Conservation (phyloP, 2,329 filamentous ascomycete genomes). For the Curvularia lunata region DNA sequence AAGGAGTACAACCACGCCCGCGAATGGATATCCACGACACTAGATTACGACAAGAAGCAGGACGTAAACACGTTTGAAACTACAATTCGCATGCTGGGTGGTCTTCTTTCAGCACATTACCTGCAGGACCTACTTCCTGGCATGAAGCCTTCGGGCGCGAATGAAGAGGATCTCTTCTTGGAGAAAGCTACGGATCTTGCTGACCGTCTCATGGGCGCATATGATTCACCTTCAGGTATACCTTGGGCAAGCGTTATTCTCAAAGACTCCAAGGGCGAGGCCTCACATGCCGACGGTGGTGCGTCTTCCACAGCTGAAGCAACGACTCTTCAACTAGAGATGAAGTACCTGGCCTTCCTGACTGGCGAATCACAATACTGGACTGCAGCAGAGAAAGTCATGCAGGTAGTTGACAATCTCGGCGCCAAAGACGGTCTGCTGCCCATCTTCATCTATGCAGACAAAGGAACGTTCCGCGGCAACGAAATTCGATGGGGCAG, state of each 20-base stretch:
- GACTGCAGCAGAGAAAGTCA: slow-evolving; percentile 89
- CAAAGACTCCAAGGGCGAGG: slow-evolving; percentile 74
- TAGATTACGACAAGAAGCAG: slow-evolving; percentile 90
- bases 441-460: slow-evolving; percentile 87
- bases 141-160: slow-evolving; percentile 74
- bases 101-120: slow-evolving; percentile 91
- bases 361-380: slow-evolving; percentile 93
- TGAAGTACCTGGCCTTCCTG: slow-evolving; percentile 94
- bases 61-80: slow-evolving; percentile 98
- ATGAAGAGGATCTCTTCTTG: slow-evolving; percentile 89
- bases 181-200: slow-evolving; percentile 95
- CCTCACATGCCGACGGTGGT: slow-evolving; percentile 82
- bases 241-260: slow-evolving; percentile 92
- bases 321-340: slow-evolving; percentile 89
- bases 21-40: slow-evolving; percentile 81
- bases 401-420: slow-evolving; percentile 87
- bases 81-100: slow-evolving; percentile 95
- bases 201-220: slow-evolving; percentile 84
- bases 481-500: slow-evolving; percentile 90
- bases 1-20: slow-evolving; percentile 81
- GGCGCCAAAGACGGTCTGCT: slow-evolving; percentile 79
- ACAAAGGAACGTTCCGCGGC: slow-evolving; percentile 78
- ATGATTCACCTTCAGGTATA: slow-evolving; percentile 83
- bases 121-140: slow-evolving; percentile 82
- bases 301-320: slow-evolving; percentile 95